Evolutionary conservation across 1,284 basidiomycete genomes (phyloP).

Genomic region (Moesziomyces aphidis): DNA sequence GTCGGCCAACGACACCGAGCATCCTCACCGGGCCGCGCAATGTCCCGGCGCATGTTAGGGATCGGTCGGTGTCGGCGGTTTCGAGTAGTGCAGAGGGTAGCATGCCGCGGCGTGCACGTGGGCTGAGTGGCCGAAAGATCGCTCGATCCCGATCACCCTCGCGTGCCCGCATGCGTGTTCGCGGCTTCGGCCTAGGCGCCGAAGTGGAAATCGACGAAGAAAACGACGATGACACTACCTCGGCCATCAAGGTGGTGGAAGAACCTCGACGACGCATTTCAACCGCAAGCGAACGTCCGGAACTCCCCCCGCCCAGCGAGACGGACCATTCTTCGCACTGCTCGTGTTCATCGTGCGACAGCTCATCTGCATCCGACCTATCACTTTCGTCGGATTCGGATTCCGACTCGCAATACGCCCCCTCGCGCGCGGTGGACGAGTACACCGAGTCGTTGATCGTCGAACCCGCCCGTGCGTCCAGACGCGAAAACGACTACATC

Average conservation of each 20-base stretch:
- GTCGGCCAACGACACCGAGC: conserved; percentile 30
- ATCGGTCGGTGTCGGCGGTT: conserved; percentile 8
- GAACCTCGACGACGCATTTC: conserved; percentile 22
- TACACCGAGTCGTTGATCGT: conserved; percentile 73
- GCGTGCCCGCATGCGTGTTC: conserved; percentile 34
- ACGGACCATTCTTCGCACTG: conserved; percentile 5
- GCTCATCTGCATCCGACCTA: conserved; percentile 15
- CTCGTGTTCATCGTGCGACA: conserved; percentile 12
- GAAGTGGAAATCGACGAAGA: conserved; percentile 55
- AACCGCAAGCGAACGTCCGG: conserved; percentile 39
- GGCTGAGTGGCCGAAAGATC: conserved; percentile 9
- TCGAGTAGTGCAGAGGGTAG: conserved; percentile 39
- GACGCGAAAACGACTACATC: conserved; percentile 81
- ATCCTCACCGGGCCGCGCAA: conserved; percentile 4
- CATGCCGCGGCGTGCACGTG: conserved; percentile 21
- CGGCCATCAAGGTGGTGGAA: too few relatives aligned
- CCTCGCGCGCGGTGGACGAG: conserved; percentile 2
- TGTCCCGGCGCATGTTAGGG: conserved; percentile 25
- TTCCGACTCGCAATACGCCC: neutral
- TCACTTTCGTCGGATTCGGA: conserved; percentile 22
- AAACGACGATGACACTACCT: conserved; percentile 25
- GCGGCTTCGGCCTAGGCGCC: conserved; percentile 51
- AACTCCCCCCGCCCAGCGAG: conserved; percentile 36
- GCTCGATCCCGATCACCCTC: conserved; percentile 32
- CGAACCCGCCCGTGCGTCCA: conserved; percentile 83